These are phyloP conservation scores for Triangularia setosa DNA, from an alignment of 2,329 filamentous ascomycete species.

Conservation along the genomic window DNA sequence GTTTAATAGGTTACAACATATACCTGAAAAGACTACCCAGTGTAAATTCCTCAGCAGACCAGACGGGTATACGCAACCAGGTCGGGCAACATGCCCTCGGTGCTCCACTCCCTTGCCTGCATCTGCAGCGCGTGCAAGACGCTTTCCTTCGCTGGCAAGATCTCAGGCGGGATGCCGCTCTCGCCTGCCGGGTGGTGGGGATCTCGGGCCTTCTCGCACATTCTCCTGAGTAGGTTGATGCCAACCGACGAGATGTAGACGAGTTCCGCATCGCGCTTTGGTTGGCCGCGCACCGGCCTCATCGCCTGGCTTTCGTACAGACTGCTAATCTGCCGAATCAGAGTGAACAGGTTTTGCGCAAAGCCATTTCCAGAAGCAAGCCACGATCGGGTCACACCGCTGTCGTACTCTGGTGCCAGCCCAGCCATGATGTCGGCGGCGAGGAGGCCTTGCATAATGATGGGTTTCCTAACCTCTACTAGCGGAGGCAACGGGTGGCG, in stretches of 20 bases:
- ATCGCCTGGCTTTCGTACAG: slow-evolving; percentile 49
- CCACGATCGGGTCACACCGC: slow-evolving; percentile 71
- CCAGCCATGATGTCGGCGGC: slow-evolving; percentile 84
- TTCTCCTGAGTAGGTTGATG: slow-evolving; percentile 61
- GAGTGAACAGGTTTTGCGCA: slow-evolving; percentile 70
- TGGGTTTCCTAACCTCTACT: slow-evolving; percentile 79
- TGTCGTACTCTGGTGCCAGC: slow-evolving; percentile 58
- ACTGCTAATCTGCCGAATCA: slow-evolving; percentile 68
- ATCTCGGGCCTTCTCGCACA: slow-evolving; percentile 65
- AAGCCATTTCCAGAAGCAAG: slow-evolving; percentile 80
- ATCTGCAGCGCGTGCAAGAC: slow-evolving; percentile 65
- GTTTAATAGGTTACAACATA: not conserved
- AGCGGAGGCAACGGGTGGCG: slow-evolving; percentile 60
- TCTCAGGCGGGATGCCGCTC: slow-evolving; percentile 52
- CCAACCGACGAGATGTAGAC: slow-evolving; percentile 65
- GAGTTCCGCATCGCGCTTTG: slow-evolving; percentile 47
- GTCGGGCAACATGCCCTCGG: slow-evolving; percentile 64
- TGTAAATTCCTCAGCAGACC: slow-evolving; percentile 30
- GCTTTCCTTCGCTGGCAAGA: slow-evolving; percentile 63
- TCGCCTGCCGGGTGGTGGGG: slow-evolving; percentile 43
- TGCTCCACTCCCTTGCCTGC: slow-evolving; percentile 57
- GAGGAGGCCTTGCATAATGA: slow-evolving; percentile 86
- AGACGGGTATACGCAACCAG: slow-evolving; percentile 61
- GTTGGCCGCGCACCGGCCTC: slow-evolving; percentile 32
- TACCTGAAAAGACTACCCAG: slow-evolving; percentile 39